A percentile compares a stretch with the other conserved stretches of the same genome.
These are phyloP conservation scores for Pichia eremophila DNA, from an alignment of 805 yeast genomes.

Conservation along the genomic window DNA sequence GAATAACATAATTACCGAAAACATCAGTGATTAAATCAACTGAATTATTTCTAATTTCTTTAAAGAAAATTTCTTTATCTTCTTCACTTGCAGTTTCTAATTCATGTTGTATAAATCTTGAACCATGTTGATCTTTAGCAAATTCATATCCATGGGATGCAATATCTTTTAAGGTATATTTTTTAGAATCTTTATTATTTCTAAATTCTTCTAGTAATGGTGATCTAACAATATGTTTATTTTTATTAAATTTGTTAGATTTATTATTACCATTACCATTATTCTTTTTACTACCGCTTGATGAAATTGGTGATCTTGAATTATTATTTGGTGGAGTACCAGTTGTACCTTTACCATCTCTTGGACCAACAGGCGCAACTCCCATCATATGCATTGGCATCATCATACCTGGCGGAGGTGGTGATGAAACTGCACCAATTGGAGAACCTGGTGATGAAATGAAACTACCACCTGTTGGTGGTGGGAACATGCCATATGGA, in stretches of 20 bases:
- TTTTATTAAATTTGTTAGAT: conserved; percentile 16
- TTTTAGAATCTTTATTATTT: conserved; percentile 44
- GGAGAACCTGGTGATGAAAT: conserved; percentile 18
- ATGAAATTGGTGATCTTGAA: not conserved
- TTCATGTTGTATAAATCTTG: conserved; percentile 90
- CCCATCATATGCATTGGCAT: conserved; percentile 8
- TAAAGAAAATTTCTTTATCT: conserved; percentile 69
- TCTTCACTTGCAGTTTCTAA: conserved; percentile 57
- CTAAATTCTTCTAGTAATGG: conserved; percentile 83
- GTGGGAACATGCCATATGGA: conserved; percentile 31
- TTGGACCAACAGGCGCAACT: conserved; percentile 3
- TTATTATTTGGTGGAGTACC: conserved; percentile 1
- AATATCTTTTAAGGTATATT: conserved; percentile 61
- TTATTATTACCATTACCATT: conserved; percentile 9
- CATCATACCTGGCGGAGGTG: conserved; percentile 7
- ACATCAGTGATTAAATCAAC: conserved; percentile 88
- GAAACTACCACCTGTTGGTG: conserved; percentile 5
- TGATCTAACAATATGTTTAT: conserved; percentile 53
- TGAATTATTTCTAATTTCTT: conserved; percentile 68
- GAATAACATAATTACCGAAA: conserved; percentile 95
- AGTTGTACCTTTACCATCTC: not conserved
- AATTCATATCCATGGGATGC: conserved; percentile 86
- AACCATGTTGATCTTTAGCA: conserved; percentile 93
- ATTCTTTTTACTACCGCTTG: conserved; percentile 1
- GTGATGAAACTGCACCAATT: conserved; percentile 10